Evolutionary conservation across 2,329 filamentous ascomycete genomes (phyloP), one percentile per base, ranked within the genome.

Genomic region (Blumeriella jaapii): DNA sequence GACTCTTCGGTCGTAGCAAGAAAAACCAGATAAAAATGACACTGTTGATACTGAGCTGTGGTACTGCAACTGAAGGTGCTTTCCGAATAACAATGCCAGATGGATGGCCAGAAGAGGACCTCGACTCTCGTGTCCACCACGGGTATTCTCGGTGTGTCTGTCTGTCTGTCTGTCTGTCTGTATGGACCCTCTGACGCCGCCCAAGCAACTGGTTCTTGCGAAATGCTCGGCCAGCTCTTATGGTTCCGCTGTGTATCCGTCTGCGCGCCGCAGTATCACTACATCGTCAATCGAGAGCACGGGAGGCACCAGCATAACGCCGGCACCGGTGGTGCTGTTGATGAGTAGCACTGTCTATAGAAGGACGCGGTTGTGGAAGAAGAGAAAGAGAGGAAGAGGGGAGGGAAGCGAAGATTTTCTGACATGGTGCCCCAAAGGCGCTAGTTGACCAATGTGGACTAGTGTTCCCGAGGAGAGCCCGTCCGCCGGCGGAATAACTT

Each of bases 321-420:
- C 68, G 65, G 60, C n/a, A 55, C 62, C 65, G 59, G 60, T 65
- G 59, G 65, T 66, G 65, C 45, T 62, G 10, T 64, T 70, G 68
- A 75, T 78, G 78, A 69, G 69, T 72, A 80, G 82, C 74, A 87
- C 82, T 89, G 82, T 89, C 83, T 87, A n/a, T n/a, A 65, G 60
- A 67, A 71, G 77, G 78, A 69, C 71, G 80, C 79, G 78, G 80
- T 74, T 4, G 22, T 4, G 10, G 7, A 4, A 24, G 6, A 24
- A 24, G 7, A 24, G 7, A 24, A 65, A 51, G 58, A 59, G 59
- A 54, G 56, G 59, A 61, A 60, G 59, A 57, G 61, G 58, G 52
- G 17, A 23, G 16, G 22, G 12, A 12, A 41, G 27, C 20, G 13
- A 4, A 35, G 23, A 24, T 24, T 10, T n/a, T 24, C 14, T 16